Evolutionary conservation across 345 rosid species (phyloP), one percentile per base, ranked within the genome.

Genomic region (Gossypium anomalum): DNA sequence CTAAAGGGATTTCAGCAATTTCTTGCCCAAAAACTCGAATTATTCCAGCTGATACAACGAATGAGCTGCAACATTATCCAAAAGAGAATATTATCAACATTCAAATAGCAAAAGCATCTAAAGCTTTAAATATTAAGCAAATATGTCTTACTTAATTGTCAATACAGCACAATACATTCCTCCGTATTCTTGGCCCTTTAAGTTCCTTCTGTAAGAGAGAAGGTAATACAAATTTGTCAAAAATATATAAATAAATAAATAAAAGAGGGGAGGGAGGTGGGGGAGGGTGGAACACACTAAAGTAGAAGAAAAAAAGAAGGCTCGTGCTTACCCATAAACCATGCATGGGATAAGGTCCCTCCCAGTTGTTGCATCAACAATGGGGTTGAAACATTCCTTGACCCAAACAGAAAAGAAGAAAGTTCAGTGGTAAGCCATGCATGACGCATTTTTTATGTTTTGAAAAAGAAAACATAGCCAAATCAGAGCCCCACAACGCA

Each of bases 1-100:
- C 99, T 75, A 95, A 78, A 72, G 99, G 99, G 80, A 95, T 88
- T 81, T 95, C 99, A 67, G 99, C 98, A 81, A 88, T 78, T 73
- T 93, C 97, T 73, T 77, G 86, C 75, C 98, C 97, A 80, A 93
- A 91, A 45, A 95, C 83, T 70, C 98, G 81, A 15, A 95, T 70
- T 16, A 92, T 83, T 80, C 94, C 99, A 52, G 89, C 89, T 1
- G 98, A 90, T 62, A 91, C 98, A 22, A 95, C 92, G 68, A 80
- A 85, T 57, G 86, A 86, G 83, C 99, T 95, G 85, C 68, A 80
- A 29, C 45, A 79, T 69, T 70, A 44, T 43, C 45, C 45, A 52
- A 75, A 74, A 81, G 17, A 69, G 25, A 29, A 34, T 14, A 20
- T 12, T 16, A 12, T 68, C 29, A 67, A 23, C 59, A 61, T 58